phyloP scores from a whole-genome alignment of 2,329 filamentous ascomycete species.

The Penicillium sp. region DNA sequence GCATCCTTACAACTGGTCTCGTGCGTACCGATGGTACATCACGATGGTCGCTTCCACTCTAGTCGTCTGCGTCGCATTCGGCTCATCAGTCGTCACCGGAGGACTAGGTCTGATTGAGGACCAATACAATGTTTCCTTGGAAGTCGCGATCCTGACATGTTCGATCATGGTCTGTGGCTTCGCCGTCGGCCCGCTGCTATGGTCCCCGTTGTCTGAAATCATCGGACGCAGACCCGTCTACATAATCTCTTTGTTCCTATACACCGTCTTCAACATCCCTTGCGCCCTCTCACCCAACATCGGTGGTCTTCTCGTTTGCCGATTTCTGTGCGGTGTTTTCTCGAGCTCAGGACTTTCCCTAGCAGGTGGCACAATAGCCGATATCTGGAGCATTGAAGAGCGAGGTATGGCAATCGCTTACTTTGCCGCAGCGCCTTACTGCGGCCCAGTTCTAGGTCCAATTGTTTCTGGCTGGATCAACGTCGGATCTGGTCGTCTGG shows the following conservation, averaged over 20 bases:
- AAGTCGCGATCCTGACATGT: slow-evolving; percentile 70
- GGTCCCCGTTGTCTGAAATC: slow-evolving; percentile 34
- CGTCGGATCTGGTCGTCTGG: slow-evolving; percentile 32
- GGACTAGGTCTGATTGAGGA: slow-evolving; percentile 64
- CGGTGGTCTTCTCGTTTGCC: slow-evolving; percentile 28
- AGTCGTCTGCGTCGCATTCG: slow-evolving; percentile 69
- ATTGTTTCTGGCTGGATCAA: slow-evolving; percentile 73
- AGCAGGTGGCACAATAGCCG: slow-evolving; percentile 42
- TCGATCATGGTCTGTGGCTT: slow-evolving; percentile 77
- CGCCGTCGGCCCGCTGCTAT: slow-evolving; percentile 53
- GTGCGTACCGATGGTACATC: slow-evolving; percentile 72
- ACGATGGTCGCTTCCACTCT: slow-evolving; percentile 78
- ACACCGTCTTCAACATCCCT: slow-evolving; percentile 38
- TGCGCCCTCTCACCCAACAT: slow-evolving; percentile 37
- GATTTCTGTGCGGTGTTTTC: slow-evolving; percentile 35
- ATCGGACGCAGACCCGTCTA: slow-evolving; percentile 36
- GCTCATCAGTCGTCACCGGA: slow-evolving; percentile 72
- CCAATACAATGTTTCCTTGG: slow-evolving; percentile 68
- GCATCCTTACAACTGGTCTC: slow-evolving; percentile 80
- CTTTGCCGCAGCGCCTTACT: slow-evolving; percentile 76
- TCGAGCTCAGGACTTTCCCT: slow-evolving; percentile 31
- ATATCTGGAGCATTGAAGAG: slow-evolving; percentile 77
- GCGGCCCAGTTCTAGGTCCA: slow-evolving; percentile 72
- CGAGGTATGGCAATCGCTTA: slow-evolving; percentile 79
- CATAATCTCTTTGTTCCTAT: slow-evolving; percentile 34